Conservation (phyloP, 139 green algal species). For the Chlamydomonas incerta region DNA sequence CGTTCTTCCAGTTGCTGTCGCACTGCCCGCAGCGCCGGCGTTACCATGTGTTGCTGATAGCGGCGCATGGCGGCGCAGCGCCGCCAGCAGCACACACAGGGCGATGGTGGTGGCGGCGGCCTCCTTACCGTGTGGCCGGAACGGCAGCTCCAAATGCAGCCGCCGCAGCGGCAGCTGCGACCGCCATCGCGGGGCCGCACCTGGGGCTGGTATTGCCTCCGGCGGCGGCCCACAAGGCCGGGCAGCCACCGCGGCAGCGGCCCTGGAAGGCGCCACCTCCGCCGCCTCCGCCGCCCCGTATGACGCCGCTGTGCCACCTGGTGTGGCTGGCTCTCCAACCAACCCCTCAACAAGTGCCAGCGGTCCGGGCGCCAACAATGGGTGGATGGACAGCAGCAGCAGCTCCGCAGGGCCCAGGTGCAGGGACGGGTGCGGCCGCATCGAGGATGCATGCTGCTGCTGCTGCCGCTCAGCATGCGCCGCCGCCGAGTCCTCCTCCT, state of each 20-base stretch:
- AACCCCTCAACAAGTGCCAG: background rate
- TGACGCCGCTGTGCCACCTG: background rate
- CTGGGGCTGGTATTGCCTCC: too few species aligned
- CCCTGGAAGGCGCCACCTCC: too few species aligned
- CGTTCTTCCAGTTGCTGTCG: background rate
- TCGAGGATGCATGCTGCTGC: background rate
- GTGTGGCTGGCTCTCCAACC: background rate
- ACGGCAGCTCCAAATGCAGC: constrained; percentile 15
- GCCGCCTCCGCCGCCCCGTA: background rate
- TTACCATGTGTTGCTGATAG: too few species aligned
- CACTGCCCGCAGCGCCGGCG: too few species aligned
- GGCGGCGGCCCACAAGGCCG: too few species aligned
- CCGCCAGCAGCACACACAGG: constrained; percentile 26
- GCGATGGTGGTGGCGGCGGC: constrained; percentile 9
- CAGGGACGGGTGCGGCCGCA: background rate
- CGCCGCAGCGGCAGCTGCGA: background rate
- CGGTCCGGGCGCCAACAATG: background rate
- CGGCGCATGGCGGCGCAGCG: background rate
- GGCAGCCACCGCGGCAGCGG: too few species aligned
- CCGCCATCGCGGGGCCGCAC: background rate
- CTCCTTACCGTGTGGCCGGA: constrained; percentile 16
- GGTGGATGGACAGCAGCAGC: constrained; percentile 39
- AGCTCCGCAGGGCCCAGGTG: constrained; percentile 12
- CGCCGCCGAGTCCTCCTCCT: background rate
- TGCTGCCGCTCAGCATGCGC: background rate